Evolutionary conservation across 2,329 filamentous ascomycete species (phyloP), one percentile per base, ranked within the genome.

Genomic region (Penicillium sp.): DNA sequence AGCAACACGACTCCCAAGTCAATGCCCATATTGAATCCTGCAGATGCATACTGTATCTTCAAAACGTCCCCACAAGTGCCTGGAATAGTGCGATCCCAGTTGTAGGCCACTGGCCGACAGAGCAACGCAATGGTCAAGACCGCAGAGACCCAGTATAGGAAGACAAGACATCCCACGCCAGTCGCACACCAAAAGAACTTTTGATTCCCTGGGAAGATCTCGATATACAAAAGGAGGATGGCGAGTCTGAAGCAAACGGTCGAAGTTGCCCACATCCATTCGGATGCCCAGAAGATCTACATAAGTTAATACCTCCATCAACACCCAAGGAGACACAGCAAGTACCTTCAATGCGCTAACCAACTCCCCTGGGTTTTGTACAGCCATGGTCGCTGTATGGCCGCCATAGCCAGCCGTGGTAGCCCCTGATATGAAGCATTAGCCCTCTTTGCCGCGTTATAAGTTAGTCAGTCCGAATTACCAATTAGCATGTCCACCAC

Each of bases 281-380:
- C 57, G 3, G 59, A 61, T 23, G 57, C 52, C 48, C 53, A 61
- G 21, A 61, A 61, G 3, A 49, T 52, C 57, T 61, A 31, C 31
- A 5, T 5, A 1, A 2, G 12, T 55, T n/a, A 52, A 31, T 25
- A 23, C 3, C 12, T 13, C 12, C 6, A 32, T 12, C 2, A 5
- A 25, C 2, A 2, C 15, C 0, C 8, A 16, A 31, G 8, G 8
- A 29, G 2, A 5, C 4, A 18, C 18, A 32, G 1, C 2, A 18
- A 7, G 4, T 52, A 55, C 52, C 42, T 55, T 55, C 15, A 55
- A 46, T 34, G 52, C 52, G 16, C 34, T 55, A n/a, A 21, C 38
- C 48, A 55, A 39, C 35, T 46, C 32, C 29, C 21, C 35, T 4
- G 52, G 47, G 27, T 46, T 44, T 3, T 18, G 21, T 8, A 21